phyloP scores from a whole-genome alignment of 2,329 filamentous ascomycete genomes.

The Verticillium albo-atrum region DNA sequence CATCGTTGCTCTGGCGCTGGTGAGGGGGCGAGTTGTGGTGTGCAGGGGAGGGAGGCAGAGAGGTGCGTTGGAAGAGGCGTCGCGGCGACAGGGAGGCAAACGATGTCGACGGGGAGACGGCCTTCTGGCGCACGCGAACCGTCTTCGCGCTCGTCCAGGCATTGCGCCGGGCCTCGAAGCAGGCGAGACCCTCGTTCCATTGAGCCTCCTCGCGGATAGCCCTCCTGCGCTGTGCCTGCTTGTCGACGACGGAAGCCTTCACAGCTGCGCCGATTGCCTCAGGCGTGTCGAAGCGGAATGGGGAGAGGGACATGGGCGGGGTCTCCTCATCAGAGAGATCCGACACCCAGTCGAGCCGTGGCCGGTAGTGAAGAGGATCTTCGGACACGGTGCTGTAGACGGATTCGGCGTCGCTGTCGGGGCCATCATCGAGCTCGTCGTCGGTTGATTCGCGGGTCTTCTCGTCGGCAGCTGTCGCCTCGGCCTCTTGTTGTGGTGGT shows the following conservation, averaged over 20 bases:
- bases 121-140: constrained; percentile 48
- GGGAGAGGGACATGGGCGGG: constrained; percentile 30
- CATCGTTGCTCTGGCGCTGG: constrained; percentile 21
- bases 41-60: constrained; percentile 28
- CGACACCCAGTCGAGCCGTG: constrained; percentile 52
- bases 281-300: constrained; percentile 47
- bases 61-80: constrained; percentile 46
- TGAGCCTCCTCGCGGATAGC: constrained; percentile 59
- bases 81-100: constrained; percentile 40
- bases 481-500: constrained; percentile 1
- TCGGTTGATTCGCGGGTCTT: constrained; percentile 20
- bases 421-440: constrained; percentile 32
- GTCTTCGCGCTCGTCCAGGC: constrained; percentile 78
- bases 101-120: constrained; percentile 31
- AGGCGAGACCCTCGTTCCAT: constrained; percentile 80
- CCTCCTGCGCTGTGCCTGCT: constrained; percentile 51
- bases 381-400: constrained; percentile 56
- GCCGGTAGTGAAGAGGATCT: constrained; percentile 43
- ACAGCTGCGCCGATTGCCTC: constrained; percentile 40
- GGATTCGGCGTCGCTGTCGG: constrained; percentile 41
- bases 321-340: constrained; percentile 49
- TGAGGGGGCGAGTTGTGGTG: constrained; percentile 12
- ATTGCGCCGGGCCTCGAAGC: constrained; percentile 72
- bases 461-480: constrained; percentile 4
- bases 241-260: constrained; percentile 37